Conservation (phyloP, 1,284 basidiomycete genomes). For the Melampsora abietis-canadensis region DNA sequence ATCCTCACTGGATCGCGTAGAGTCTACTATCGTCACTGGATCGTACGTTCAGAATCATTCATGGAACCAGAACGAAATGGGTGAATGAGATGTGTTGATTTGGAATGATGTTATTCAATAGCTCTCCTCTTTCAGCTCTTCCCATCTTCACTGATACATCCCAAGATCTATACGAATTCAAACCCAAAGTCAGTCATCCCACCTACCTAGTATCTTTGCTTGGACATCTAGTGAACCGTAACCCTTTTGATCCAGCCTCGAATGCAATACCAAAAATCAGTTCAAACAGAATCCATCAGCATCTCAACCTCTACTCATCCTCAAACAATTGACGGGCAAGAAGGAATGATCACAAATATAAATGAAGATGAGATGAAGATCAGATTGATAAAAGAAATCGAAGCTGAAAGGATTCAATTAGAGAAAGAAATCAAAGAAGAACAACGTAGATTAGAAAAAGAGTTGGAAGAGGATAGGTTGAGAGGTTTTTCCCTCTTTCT, state of each 20-base stretch:
- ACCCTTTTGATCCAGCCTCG: conserved; percentile 11
- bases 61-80: neutral
- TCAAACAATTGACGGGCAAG: neutral
- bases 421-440: conserved; percentile 68
- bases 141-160: conserved; percentile 29
- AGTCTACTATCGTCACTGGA: conserved; percentile 19
- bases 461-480: conserved; percentile 76
- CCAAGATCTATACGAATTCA: conserved; percentile 39
- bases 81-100: no score
- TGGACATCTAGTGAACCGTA: neutral
- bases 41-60: conserved; percentile 24
- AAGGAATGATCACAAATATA: conserved; percentile 52
- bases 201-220: neutral
- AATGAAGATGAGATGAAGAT: conserved; percentile 71
- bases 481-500: conserved; percentile 56
- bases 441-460: conserved; percentile 64
- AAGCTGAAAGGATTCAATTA: conserved; percentile 53
- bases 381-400: conserved; percentile 60
- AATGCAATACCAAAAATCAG: conserved; percentile 36
- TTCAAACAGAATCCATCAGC: conserved; percentile 27
- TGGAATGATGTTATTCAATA: neutral
- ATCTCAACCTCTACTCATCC: neutral
- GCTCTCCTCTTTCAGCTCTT: conserved; percentile 32
- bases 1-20: conserved; percentile 15
- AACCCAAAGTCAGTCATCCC: conserved; percentile 22